Conservation (phyloP, 192 early-diverging fungal species). For the Entrophospora sp. region DNA sequence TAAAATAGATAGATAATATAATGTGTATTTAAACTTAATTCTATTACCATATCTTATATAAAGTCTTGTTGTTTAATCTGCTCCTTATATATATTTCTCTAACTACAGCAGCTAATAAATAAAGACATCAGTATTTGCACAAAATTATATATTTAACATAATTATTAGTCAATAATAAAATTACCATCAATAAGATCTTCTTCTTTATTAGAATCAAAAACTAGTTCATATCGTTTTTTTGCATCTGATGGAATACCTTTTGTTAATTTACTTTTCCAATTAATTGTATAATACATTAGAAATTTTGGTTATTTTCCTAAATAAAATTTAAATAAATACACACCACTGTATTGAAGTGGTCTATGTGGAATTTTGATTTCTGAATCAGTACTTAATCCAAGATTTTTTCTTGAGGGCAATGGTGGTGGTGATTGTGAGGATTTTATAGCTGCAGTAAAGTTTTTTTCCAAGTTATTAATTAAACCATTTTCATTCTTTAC, state of each 20-base stretch:
- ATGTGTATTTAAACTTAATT: background rate
- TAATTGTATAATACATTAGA: background rate
- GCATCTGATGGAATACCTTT: conserved; percentile 20
- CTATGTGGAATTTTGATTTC: background rate
- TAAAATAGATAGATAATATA: background rate
- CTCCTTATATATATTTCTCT: conserved; percentile 31
- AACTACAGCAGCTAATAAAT: conserved; percentile 24
- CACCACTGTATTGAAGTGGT: conserved; percentile 1
- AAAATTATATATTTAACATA: background rate
- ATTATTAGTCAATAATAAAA: background rate
- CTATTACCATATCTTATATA: conserved; percentile 32
- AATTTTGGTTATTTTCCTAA: background rate
- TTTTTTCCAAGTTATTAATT: background rate
- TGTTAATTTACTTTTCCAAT: background rate
- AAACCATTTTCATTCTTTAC: background rate
- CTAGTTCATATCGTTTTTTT: conserved; percentile 26
- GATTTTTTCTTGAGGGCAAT: background rate
- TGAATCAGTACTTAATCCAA: background rate
- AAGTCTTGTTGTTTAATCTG: conserved; percentile 29
- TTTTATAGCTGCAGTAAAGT: background rate
- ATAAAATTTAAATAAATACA: background rate
- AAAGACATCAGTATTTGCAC: background rate
- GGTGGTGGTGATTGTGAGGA: background rate
- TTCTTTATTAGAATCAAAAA: conserved; percentile 19
- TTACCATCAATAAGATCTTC: conserved; percentile 32